Evolutionary conservation across 106 monocot genomes (phyloP), one percentile per base, ranked within the genome.

Genomic region (Dendrobium catenatum): DNA sequence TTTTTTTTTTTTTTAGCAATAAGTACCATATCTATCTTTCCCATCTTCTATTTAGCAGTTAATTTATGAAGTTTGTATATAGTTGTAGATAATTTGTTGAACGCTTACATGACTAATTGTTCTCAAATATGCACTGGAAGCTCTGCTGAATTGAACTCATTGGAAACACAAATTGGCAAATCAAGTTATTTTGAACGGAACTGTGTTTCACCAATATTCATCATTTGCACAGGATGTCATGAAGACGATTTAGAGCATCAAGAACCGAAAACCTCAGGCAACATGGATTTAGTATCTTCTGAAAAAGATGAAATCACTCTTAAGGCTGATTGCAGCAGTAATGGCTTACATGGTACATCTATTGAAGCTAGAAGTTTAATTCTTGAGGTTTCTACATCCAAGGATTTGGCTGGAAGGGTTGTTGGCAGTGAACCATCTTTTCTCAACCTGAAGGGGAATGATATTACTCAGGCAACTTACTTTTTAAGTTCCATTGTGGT

Each of bases 281-380:
- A 49, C 42, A 49, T 74, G 74, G 47, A 55, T 42, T 68, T 22
- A 37, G 75, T 40, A 77, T 81, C 74, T 68, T 80, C 51, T 72
- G 79, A 73, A 58, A 73, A 26, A 18, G 27, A 59, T 22, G 51
- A 44, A 47, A 68, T 81, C 66, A 10, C 15, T 76, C 46, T 33
- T 77, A 56, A 79, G 33, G 46, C 68, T 47, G 76, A 81, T 66
- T 76, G 80, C 54, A 67, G 15, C 61, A 54, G 22, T 78, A 18
- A 61, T 61, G 72, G 77, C 77, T 55, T 79, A 11, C 81, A 89
- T 31, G 83, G 22, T 48, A 42, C 78, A 44, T 66, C 81, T 82
- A 80, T 86, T 82, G 88, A 88, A 81, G 86, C 89, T 80, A 90
- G 82, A 82, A 91, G 82, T 79, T 90, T 90, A 46, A 82, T 87